Evolutionary conservation across 225 moss, liverwort and hornwort genomes (phyloP), one percentile per base, ranked within the genome.

Genomic region (Antitrichia curtipendula): DNA sequence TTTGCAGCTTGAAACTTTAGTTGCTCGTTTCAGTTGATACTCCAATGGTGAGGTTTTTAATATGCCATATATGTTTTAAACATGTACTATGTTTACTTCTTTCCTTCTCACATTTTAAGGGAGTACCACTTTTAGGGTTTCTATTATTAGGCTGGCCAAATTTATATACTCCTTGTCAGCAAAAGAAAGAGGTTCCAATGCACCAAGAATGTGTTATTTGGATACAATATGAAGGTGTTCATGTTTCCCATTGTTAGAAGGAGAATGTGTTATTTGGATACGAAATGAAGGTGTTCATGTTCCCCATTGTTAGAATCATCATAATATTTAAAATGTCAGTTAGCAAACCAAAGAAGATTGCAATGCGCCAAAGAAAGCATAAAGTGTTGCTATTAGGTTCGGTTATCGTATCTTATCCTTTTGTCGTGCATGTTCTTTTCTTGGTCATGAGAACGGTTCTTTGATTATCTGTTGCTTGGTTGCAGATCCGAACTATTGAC

Each of bases 401-500:
- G 84, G 20, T 73, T 47, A 20, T 18, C 38, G 21, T 31, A 76
- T 8, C 76, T 76, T 53, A 31, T 76, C 63, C 22, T 49, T 41
- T 85, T 19, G 34, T 41, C 34, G 13, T 78, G 64, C 24, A 40
- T 86, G 38, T 53, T 13, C 43, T 56, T 78, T 43, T 50, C 38
- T 52, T 53, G 54, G 36, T 84, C 20, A 61, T 81, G 60, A 79
- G 68, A 82, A 87, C 68, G 84, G 74, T 40, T 24, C 71, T 68
- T 66, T 88, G 83, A 92, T 43, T 62, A 75, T 63, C 58, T 76
- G 63, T 76, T 84, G 43, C 52, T 65, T 81, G 61, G 13, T 80
- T 87, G 79, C 96, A 99, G 99, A 99, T 99, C 85, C 95, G 99
- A 90, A 97, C 91, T 65, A 97, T 99, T 86, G 97, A 99, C 84